A percentile compares a stretch with the other conserved stretches of the same genome.
Conservation (phyloP, 352 stramenopile species). For the Phytopythium mirpurense region DNA sequence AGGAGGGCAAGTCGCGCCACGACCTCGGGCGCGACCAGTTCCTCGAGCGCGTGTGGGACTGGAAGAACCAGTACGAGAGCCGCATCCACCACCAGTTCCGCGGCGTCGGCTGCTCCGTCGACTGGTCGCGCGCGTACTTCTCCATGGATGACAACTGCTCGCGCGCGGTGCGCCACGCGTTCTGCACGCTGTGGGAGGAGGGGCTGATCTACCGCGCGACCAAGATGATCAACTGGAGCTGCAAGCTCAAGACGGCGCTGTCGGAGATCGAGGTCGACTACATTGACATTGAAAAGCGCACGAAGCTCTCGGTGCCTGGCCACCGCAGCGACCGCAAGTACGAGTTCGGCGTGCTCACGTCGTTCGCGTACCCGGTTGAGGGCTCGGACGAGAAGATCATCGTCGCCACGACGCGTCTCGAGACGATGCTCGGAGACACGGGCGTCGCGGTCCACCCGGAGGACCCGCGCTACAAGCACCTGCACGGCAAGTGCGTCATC, state of each 20-base stretch:
- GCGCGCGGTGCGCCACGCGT: slow-evolving; percentile 96
- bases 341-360: slow-evolving; percentile 98
- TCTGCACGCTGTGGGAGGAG: slow-evolving; percentile 90
- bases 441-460: slow-evolving; percentile 98
- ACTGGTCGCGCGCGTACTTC: slow-evolving; percentile 98
- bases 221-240: slow-evolving; percentile 99
- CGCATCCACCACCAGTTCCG: slow-evolving; percentile 86
- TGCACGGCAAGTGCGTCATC: slow-evolving; percentile 97
- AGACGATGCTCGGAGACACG: slow-evolving; percentile 99
- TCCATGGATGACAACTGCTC: slow-evolving; percentile 99
- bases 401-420: slow-evolving; percentile 94
- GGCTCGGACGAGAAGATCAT: slow-evolving; percentile 76
- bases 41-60: slow-evolving; percentile 93
- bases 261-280: slow-evolving; percentile 99
- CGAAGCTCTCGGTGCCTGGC: slow-evolving; percentile 94
- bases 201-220: slow-evolving; percentile 98
- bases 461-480: slow-evolving; percentile 97
- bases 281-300: slow-evolving; percentile 96
- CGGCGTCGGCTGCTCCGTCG: slow-evolving; percentile 93
- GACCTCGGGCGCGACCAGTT: slow-evolving; percentile 93
- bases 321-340: slow-evolving; percentile 96
- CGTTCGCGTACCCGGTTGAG: slow-evolving; percentile 97
- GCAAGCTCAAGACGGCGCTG: slow-evolving; percentile 95
- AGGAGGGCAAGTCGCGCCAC: slow-evolving; percentile 77
- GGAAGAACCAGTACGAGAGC: slow-evolving; percentile 93